These are phyloP conservation scores for Cutaneotrichosporon cavernicola DNA, from an alignment of 1,284 basidiomycete species.

Conservation along the genomic window DNA sequence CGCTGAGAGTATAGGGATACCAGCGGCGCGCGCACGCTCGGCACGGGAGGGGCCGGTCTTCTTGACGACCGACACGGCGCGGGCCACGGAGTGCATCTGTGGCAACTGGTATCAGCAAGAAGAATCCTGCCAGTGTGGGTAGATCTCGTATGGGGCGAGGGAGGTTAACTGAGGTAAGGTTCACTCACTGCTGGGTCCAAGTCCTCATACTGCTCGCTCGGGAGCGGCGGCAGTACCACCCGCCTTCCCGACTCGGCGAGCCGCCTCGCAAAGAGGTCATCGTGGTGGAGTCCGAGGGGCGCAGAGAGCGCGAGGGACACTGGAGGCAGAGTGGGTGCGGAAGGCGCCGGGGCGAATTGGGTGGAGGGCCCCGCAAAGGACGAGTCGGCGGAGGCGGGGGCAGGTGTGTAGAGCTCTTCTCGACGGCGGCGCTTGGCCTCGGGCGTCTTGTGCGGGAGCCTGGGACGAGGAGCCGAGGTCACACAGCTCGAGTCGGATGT, in stretches of 20 bases:
- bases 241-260: constrained; percentile 4
- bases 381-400: background rate
- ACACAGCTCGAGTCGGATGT: background rate
- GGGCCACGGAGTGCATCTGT: background rate
- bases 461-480: background rate
- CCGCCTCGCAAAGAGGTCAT: constrained; percentile 4
- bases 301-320: background rate
- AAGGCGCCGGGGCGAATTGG: too few relatives aligned
- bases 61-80: background rate
- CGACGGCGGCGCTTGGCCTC: background rate
- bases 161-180: background rate
- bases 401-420: background rate
- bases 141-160: background rate
- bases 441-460: background rate
- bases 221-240: background rate
- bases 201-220: background rate
- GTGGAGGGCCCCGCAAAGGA: background rate
- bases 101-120: background rate
- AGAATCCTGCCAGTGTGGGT: too few relatives aligned
- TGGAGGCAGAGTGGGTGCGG: too few relatives aligned
- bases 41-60: constrained; percentile 1
- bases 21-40: background rate
- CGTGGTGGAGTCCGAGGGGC: background rate
- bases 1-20: background rate
- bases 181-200: background rate